These are phyloP conservation scores for Daldinia grandis DNA, from an alignment of 495 filamentous ascomycete genomes.

Conservation along the genomic window DNA sequence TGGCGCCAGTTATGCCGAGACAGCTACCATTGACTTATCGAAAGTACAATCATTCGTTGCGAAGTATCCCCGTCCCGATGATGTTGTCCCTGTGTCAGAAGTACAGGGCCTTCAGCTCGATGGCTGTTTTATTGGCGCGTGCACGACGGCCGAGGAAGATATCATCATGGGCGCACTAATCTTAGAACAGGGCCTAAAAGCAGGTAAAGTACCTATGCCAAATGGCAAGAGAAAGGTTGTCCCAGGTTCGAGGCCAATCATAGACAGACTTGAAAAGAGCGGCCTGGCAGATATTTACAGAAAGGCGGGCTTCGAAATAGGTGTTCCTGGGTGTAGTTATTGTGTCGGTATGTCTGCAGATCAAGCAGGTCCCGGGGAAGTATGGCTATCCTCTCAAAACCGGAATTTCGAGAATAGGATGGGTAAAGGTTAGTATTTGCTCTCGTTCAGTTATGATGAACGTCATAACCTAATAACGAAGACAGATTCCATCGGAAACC, in stretches of 20 bases:
- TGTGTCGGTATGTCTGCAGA: neutral
- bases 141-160: neutral
- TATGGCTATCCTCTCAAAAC: constrained; percentile 1
- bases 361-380: neutral
- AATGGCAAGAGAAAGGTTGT: neutral
- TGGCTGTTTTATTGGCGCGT: neutral
- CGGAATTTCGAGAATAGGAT: neutral
- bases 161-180: neutral
- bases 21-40: neutral
- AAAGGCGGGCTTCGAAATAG: neutral
- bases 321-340: neutral
- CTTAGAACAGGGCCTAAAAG: neutral
- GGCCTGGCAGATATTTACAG: neutral
- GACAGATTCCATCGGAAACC: neutral
- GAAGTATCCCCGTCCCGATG: neutral
- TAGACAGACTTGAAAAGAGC: neutral
- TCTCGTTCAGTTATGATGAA: neutral
- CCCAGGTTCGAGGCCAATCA: neutral
- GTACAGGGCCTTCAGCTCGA: neutral
- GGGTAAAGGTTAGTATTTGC: neutral
- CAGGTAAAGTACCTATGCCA: neutral
- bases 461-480: neutral
- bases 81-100: neutral
- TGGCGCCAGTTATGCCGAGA: neutral
- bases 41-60: neutral